Evolutionary conservation across 305 asterid species (phyloP).

Genomic region (Nicotiana rustica): DNA sequence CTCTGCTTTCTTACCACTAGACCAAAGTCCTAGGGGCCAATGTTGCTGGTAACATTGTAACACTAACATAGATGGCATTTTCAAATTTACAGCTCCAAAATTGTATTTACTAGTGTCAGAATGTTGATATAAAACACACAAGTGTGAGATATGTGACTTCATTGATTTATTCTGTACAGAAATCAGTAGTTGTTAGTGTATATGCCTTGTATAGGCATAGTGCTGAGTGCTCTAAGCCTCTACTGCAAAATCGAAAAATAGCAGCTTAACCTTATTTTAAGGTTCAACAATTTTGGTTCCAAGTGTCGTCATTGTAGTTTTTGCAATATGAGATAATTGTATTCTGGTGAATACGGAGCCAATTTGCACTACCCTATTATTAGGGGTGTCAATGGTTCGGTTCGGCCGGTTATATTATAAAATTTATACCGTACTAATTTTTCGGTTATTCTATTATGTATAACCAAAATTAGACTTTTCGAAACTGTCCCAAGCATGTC

Average conservation of each 20-base stretch:
- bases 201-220: slow-evolving; percentile 7
- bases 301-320: background rate
- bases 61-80: slow-evolving; percentile 29
- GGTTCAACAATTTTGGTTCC: slow-evolving; percentile 20
- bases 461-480: no score
- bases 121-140: slow-evolving; percentile 9
- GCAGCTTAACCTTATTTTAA: background rate
- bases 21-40: background rate
- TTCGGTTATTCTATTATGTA: no score
- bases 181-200: slow-evolving; percentile 31
- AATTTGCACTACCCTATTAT: background rate
- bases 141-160: background rate
- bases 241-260: slow-evolving; percentile 23
- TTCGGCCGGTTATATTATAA: no score
- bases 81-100: slow-evolving; percentile 17
- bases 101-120: slow-evolving; percentile 26
- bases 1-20: background rate
- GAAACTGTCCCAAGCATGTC: no score
- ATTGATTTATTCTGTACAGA: slow-evolving; percentile 9
- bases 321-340: background rate
- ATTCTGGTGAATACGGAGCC: background rate
- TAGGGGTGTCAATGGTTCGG: no score
- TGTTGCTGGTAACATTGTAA: slow-evolving; percentile 20
- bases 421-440: no score
- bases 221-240: background rate